Evolutionary conservation across 148 eudicot species (phyloP), one percentile per base, ranked within the genome.

Genomic region (Fagopyrum homotropicum): DNA sequence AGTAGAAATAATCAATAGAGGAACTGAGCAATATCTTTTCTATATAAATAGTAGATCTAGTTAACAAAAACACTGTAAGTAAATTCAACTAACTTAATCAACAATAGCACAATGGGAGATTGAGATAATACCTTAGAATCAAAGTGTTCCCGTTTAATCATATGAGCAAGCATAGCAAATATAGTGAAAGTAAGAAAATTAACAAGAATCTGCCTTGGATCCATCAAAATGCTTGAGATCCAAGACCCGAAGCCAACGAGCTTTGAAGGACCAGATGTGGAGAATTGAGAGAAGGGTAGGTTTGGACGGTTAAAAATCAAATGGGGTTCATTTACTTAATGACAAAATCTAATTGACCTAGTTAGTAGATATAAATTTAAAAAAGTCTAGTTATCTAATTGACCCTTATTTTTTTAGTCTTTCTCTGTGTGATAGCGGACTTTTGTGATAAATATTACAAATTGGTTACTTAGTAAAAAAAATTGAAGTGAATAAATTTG

Each of bases 81-180:
- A 60, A 60, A 60, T 60, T 40, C 66, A 60, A 61, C 44, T 26
- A 29, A 15, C 26, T 61, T 6, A 61, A 9, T 64, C n/a, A 64
- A 35, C 16, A 29, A 26, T n/a, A 12, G 43, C 9, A 22, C 7
- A 60, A 75, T 81, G 80, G 72, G 55, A 72, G 78, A 71, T 19
- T 50, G 14, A 66, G 76, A 49, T 64, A 68, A 49, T 55, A 75
- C 52, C n/a, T n/a, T n/a, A n/a, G n/a, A n/a, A n/a, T n/a, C n/a
- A n/a, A n/a, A n/a, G n/a, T n/a, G n/a, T n/a, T n/a, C n/a, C n/a
- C n/a, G n/a, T n/a, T n/a, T n/a, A n/a, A n/a, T n/a, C n/a, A n/a
- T n/a, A n/a, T n/a, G 79, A 14, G 87, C 98, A 44, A 94, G 96
- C 96, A 91, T 94, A 48, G 90, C 88, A 82, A 94, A 91, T 97